Conservation (phyloP, 305 asterid species). For the Rubia balearica region DNA sequence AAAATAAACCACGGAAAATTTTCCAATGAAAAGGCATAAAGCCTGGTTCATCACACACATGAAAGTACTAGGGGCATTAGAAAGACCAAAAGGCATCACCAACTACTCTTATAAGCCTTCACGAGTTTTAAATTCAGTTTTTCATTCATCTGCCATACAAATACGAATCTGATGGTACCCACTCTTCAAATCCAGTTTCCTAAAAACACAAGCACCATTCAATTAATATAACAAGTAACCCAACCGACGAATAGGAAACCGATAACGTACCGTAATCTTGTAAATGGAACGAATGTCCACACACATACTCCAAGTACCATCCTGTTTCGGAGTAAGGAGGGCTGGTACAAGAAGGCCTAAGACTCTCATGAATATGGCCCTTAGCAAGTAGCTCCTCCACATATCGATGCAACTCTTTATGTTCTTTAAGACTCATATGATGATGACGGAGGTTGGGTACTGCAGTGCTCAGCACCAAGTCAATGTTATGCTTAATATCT, state of each 20-base stretch:
- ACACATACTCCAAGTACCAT: neutral
- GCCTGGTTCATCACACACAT: neutral
- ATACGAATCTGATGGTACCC: neutral
- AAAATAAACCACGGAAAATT: neutral
- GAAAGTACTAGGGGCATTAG: neutral
- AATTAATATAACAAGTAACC: neutral
- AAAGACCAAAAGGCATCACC: neutral
- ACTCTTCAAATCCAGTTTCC: neutral
- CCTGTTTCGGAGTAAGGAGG: neutral
- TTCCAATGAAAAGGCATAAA: neutral
- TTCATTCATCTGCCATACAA: neutral
- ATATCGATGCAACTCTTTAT: neutral
- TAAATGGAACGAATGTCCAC: neutral
- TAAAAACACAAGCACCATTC: neutral
- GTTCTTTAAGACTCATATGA: neutral
- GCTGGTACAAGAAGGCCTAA: neutral
- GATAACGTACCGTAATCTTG: neutral
- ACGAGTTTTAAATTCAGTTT: neutral
- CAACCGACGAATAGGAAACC: neutral
- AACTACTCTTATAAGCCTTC: neutral
- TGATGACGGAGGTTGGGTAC: neutral
- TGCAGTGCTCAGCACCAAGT: neutral
- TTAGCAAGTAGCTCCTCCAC: neutral
- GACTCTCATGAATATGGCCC: neutral
- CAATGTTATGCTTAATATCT: neutral